Base-by-base conservation (phyloP, 73 alveolate species). In the Blepharisma stoltei region DNA sequence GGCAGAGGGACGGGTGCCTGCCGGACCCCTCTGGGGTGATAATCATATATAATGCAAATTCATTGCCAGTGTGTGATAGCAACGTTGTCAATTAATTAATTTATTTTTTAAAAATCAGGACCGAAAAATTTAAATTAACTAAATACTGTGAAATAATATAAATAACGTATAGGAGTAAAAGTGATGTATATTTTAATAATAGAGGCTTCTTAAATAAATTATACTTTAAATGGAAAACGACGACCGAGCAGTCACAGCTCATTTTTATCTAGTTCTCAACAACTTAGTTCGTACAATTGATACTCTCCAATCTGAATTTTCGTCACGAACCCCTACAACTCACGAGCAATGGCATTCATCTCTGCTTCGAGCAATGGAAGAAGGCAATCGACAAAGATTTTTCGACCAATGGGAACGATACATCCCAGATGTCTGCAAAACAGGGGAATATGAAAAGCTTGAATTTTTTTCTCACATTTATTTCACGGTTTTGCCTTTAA, bases 401-500 rank as follows among this genome's bases (percentile, higher is more conserved):
- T 60, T 88, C 54, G 71, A 76, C 4, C 75, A 85, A 21, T 88
- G 95, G 95, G 80, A 69, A 37, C 38, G 87, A 49, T 69, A 81
- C 70, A 80, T 88, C 7, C 92, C 92, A 54, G 75, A 71, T 71
- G 47, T 76, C 67, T 65, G 83, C 82, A 67, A 77, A 80, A 55
- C 79, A 86, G 80, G 81, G 23, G 89, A 83, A 71, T 89, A 53
- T 80, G 75, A 75, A 65, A 90, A 88, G 71, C 86, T 93, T 14
- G 97, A 90, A 78, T 93, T 93, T 78, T 78, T 86, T 77, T 47
- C 90, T 0, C 85, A 81, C 70, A 88, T 93, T 20, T 93, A 88
- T 85, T 93, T 90, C 82, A 89, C 94, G 4, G 83, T 93, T 21
- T 90, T 47, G 71, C 93, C 94, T 20, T 76, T 90, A 54, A 88